These are phyloP conservation scores for Mollisiaceae sp. DNA, from an alignment of 2,329 filamentous ascomycete species.

Conservation along the genomic window DNA sequence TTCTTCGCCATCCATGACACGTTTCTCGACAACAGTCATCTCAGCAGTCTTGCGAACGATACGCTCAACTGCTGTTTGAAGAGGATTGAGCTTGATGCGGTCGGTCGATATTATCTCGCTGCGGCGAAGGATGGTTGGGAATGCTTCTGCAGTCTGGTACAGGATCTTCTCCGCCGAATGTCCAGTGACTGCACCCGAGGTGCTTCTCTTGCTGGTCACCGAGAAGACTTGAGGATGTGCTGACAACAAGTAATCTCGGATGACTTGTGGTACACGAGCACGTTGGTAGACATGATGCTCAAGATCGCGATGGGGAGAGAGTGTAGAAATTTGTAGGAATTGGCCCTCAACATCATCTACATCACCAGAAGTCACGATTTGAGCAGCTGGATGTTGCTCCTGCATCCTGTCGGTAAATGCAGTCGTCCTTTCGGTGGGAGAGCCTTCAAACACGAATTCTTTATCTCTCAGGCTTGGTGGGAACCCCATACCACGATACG, in stretches of 20 bases:
- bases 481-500: conserved; percentile 89
- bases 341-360: conserved; percentile 88
- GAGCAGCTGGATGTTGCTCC: conserved; percentile 84
- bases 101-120: conserved; percentile 80
- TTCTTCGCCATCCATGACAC: conserved; percentile 74
- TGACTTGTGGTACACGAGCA: conserved; percentile 79
- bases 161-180: conserved; percentile 84
- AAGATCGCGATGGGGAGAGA: conserved; percentile 83
- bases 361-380: conserved; percentile 73
- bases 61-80: conserved; percentile 89
- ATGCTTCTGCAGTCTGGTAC: conserved; percentile 82
- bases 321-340: conserved; percentile 80
- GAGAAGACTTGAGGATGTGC: conserved; percentile 81
- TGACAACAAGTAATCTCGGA: conserved; percentile 85
- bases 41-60: conserved; percentile 91
- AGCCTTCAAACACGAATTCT: conserved; percentile 89
- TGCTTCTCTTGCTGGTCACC: conserved; percentile 73
- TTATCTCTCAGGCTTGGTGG: conserved; percentile 82
- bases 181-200: conserved; percentile 69
- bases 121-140: conserved; percentile 87
- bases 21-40: conserved; percentile 76
- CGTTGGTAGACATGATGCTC: conserved; percentile 85
- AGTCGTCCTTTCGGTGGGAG: conserved; percentile 74
- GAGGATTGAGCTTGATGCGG: conserved; percentile 66
- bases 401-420: conserved; percentile 92